Conservation (phyloP, 805 yeast genomes). For the Yarrowia deformans region DNA sequence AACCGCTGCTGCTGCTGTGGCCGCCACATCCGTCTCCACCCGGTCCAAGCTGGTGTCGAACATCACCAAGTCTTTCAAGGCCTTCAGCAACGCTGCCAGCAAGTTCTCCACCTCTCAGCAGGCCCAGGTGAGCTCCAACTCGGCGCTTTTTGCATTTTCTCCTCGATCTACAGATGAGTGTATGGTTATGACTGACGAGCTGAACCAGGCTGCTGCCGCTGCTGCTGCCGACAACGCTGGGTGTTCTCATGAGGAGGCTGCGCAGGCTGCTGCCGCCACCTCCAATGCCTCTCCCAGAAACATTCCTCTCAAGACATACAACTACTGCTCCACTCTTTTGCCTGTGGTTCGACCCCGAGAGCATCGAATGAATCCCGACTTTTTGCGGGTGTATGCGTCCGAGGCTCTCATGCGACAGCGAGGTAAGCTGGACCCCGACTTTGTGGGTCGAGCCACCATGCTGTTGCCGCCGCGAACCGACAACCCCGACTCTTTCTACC, state of each 20-base stretch:
- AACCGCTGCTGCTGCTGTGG: slow-evolving; percentile 11
- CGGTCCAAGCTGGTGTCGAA: slow-evolving; percentile 44
- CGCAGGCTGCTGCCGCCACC: not conserved
- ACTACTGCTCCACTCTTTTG: slow-evolving; percentile 47
- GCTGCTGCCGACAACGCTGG: slow-evolving; percentile 27
- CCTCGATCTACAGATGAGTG: slow-evolving; percentile 46
- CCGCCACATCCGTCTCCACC: slow-evolving; percentile 14
- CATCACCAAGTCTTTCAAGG: slow-evolving; percentile 44
- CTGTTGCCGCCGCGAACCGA: slow-evolving; percentile 47
- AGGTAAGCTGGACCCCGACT: slow-evolving; percentile 50
- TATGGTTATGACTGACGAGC: slow-evolving; percentile 37
- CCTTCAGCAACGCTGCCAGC: slow-evolving; percentile 43
- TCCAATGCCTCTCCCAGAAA: slow-evolving; percentile 6
- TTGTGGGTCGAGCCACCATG: slow-evolving; percentile 49
- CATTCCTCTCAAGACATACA: slow-evolving; percentile 48
- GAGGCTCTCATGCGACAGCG: slow-evolving; percentile 49
- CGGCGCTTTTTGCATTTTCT: slow-evolving; percentile 44
- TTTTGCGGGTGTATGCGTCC: slow-evolving; percentile 50
- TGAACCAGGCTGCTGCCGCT: slow-evolving; percentile 11
- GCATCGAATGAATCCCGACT: slow-evolving; percentile 50
- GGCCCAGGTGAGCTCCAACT: slow-evolving; percentile 41
- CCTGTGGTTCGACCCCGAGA: slow-evolving; percentile 49
- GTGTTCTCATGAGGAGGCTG: slow-evolving; percentile 18
- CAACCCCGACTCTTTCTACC: slow-evolving; percentile 31
- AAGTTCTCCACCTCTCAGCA: slow-evolving; percentile 45